These are phyloP conservation scores for Dunaliella sp. DNA, from an alignment of 139 green algal genomes.

Conservation along the genomic window DNA sequence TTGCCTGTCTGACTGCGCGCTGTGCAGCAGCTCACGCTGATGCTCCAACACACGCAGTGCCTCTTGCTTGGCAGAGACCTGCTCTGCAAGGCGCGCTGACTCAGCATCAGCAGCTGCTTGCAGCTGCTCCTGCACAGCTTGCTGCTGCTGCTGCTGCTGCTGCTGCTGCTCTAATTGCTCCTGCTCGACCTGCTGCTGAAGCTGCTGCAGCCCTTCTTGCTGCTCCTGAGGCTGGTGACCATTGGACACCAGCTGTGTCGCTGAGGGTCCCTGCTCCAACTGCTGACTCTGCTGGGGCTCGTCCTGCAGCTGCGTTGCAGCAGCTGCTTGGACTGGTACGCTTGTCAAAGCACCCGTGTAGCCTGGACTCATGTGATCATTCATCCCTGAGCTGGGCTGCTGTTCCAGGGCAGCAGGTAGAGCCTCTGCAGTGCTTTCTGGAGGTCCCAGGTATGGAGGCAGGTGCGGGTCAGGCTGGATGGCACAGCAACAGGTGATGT, in stretches of 20 bases:
- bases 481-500: too few relatives aligned
- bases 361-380: not conserved
- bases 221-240: not conserved
- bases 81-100: not conserved
- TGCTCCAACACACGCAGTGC: slow-evolving; percentile 11
- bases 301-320: not conserved
- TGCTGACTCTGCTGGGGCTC: not conserved
- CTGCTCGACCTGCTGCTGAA: not conserved
- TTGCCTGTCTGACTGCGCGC: slow-evolving; percentile 7
- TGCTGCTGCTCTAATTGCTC: not conserved
- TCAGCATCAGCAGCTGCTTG: not conserved
- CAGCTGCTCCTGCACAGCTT: not conserved
- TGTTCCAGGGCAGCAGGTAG: too few relatives aligned
- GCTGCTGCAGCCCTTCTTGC: not conserved
- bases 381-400: not conserved
- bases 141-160: not conserved
- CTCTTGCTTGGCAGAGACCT: slow-evolving; percentile 6
- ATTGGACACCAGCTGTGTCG: not conserved
- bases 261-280: not conserved
- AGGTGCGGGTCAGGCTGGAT: too few relatives aligned
- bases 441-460: too few relatives aligned
- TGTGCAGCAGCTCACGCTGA: slow-evolving; percentile 17
- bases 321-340: not conserved
- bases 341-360: not conserved
- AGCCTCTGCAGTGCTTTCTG: too few relatives aligned